These are phyloP conservation scores for Cladosporium sp. DNA, from an alignment of 2,329 filamentous ascomycete species.

Conservation along the genomic window DNA sequence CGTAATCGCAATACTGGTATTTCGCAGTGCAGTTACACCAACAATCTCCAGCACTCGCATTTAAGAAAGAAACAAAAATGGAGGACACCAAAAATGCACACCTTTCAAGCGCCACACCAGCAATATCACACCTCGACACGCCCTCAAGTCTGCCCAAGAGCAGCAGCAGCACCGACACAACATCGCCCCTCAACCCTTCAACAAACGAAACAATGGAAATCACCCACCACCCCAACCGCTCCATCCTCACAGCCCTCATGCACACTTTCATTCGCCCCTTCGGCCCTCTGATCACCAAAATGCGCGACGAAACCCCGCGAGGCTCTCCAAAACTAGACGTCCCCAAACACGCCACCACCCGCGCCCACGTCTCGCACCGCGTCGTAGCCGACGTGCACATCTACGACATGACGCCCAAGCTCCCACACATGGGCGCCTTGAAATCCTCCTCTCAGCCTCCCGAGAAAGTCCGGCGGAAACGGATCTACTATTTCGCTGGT, in stretches of 20 bases:
- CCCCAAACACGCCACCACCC: slow-evolving; percentile 37
- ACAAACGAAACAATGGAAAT: slow-evolving; percentile 34
- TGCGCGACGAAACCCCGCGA: slow-evolving; percentile 36
- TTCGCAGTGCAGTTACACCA: background rate
- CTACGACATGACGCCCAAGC: slow-evolving; percentile 44
- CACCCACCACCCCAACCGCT: slow-evolving; percentile 43
- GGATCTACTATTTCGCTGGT: slow-evolving; percentile 59
- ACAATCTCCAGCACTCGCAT: background rate
- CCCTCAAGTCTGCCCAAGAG: background rate
- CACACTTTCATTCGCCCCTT: slow-evolving; percentile 44
- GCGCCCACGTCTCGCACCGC: slow-evolving; percentile 44
- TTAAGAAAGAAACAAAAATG: background rate
- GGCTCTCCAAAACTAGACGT: slow-evolving; percentile 46
- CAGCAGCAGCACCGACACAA: background rate
- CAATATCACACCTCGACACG: background rate
- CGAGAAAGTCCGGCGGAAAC: slow-evolving; percentile 28
- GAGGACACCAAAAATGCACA: background rate
- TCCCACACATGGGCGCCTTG: background rate
- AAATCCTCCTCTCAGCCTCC: background rate
- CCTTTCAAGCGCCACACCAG: background rate
- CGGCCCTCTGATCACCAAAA: slow-evolving; percentile 39
- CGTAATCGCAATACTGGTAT: background rate
- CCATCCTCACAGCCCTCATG: slow-evolving; percentile 39
- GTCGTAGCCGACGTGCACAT: slow-evolving; percentile 48
- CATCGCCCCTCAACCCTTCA: background rate